Base-by-base conservation (phyloP, 805 yeast species). In the Ogataea pilisensis region DNA sequence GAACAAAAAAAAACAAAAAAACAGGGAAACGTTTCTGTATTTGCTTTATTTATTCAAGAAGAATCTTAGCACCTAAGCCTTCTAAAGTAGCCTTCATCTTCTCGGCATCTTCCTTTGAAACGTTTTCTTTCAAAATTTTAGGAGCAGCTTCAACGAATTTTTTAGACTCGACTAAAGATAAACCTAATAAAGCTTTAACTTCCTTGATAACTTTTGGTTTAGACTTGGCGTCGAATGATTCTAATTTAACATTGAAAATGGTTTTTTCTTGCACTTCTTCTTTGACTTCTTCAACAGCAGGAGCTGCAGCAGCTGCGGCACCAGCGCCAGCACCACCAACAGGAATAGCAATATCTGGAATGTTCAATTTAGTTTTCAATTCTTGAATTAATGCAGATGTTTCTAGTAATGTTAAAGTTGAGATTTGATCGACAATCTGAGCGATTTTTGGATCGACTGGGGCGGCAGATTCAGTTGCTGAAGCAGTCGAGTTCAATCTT, bases 161-260 rank as follows among this genome's bases (percentile, higher is more conserved):
- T 81, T 93, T 93, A 48, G 97, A 86, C 64, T 93, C 98, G 46
- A 93, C 99, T 55, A 93, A 76, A 6, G 96, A 87, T 57, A 93
- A 75, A 13, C 96, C 96, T 58, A 93, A 76, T 60, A 91, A 72
- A 46, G 84, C 75, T 74, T 93, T 93, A 55, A 93, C 95, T 71
- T 93, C 99, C 74, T 93, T 93, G 64, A 93, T 93, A 65, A 93
- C 80, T 83, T 93, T 93, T 45, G 99, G 96, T 75, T 93, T 93
- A 43, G 95, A 68, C 71, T 89, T 90, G 44, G 98, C 79, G 57
- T 93, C 99, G 57, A 93, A 90, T 31, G 91, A 77, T 64, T 91
- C 98, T 59, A 91, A 80, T 71, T 91, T 93, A 63, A 91, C 70
- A 59, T 87, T 74, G 72, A 93, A 93, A 51, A 93, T 86, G 50